Evolutionary conservation across 495 filamentous ascomycete genomes (phyloP).

Genomic region (Aspergillus sclerotioniger): DNA sequence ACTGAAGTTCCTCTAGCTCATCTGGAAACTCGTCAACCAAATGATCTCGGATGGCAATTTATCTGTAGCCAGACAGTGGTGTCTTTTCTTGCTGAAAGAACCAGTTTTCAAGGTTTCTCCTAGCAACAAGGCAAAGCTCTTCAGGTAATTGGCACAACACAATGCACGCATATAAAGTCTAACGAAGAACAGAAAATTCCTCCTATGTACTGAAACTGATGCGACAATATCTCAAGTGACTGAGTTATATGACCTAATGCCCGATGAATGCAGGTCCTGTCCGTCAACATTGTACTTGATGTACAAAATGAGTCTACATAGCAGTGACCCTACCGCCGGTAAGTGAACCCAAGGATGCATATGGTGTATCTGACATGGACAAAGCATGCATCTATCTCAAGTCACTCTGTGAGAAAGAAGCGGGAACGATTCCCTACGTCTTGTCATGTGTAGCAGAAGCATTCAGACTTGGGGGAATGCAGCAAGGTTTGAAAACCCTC

Average conservation of each 20-base stretch:
- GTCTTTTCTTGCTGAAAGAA: conserved; percentile 60
- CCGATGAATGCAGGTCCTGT: conserved; percentile 52
- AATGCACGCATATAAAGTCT: conserved; percentile 20
- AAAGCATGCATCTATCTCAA: conserved; percentile 56
- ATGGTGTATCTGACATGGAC: conserved; percentile 11
- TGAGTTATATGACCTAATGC: conserved; percentile 59
- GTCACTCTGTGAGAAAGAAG: conserved; percentile 43
- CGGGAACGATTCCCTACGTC: conserved; percentile 58
- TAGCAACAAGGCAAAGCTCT: conserved; percentile 63
- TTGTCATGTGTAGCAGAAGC: conserved; percentile 78
- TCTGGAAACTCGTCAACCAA: conserved; percentile 73
- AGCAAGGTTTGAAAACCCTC: conserved; percentile 55
- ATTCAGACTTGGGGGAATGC: conserved; percentile 59
- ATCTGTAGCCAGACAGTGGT: conserved; percentile 65
- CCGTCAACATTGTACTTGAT: conserved; percentile 67
- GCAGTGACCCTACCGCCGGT: conserved; percentile 55
- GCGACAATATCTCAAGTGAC: conserved; percentile 52
- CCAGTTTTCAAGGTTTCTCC: conserved; percentile 60
- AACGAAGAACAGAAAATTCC: conserved; percentile 58
- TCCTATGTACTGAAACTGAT: conserved; percentile 61
- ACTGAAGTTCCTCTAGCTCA: conserved; percentile 48
- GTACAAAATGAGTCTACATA: conserved; percentile 69
- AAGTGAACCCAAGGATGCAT: conserved; percentile 4
- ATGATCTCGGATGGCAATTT: conserved; percentile 52
- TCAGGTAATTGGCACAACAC: conserved; percentile 47